These are phyloP conservation scores for Eucalyptus erythrocorys DNA, from an alignment of 345 rosid species.

Conservation along the genomic window DNA sequence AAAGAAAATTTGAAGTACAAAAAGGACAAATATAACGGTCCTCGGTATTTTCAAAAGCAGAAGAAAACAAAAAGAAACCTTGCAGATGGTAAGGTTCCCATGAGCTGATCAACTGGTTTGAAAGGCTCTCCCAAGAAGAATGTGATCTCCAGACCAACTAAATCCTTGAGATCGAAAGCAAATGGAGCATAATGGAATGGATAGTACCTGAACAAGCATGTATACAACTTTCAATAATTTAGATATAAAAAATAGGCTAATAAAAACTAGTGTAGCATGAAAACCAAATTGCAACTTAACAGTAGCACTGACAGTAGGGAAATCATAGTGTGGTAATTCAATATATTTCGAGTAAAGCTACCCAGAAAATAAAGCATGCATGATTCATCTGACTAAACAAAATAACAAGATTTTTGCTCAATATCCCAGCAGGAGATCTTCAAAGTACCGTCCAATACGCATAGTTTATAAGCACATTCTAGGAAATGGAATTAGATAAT, in stretches of 20 bases:
- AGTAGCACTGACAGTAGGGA: background rate
- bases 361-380: background rate
- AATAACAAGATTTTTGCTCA: background rate
- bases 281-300: background rate
- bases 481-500: background rate
- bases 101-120: slow-evolving; percentile 98
- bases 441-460: background rate
- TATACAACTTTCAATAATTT: background rate
- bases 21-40: background rate
- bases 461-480: background rate
- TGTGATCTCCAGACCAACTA: too few relatives aligned
- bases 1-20: background rate
- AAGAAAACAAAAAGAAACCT: slow-evolving; percentile 29
- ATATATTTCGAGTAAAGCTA: background rate
- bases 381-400: background rate
- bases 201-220: slow-evolving; percentile 65
- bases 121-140: too few relatives aligned
- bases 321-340: background rate
- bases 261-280: background rate
- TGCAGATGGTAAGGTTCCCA: slow-evolving; percentile 96
- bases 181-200: too few relatives aligned
- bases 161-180: too few relatives aligned
- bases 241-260: background rate
- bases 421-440: background rate
- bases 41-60: background rate